phyloP scores from a whole-genome alignment of 305 asterid genomes.

The Vinca major region DNA sequence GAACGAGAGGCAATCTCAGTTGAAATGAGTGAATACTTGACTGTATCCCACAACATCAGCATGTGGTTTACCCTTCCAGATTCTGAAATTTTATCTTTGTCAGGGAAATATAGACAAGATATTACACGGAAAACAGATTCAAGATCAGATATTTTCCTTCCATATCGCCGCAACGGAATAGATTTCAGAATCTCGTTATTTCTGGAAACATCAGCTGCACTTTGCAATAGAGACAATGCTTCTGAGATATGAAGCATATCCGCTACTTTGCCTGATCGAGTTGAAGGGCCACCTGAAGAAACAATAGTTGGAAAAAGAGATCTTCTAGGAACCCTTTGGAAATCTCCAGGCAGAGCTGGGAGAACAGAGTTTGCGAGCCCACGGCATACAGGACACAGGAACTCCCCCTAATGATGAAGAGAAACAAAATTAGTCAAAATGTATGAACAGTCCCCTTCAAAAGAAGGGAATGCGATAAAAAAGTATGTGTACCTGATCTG shows the following conservation, averaged over 20 bases:
- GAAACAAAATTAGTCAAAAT: constrained; percentile 10
- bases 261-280: constrained; percentile 25
- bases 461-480: constrained; percentile 9
- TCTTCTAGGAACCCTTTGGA: constrained; percentile 26
- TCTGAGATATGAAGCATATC: constrained; percentile 39
- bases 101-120: constrained; percentile 62
- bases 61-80: constrained; percentile 60
- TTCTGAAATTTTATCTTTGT: constrained; percentile 54
- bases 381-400: constrained; percentile 97
- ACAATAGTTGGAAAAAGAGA: constrained; percentile 22
- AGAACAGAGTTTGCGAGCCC: constrained; percentile 83
- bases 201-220: constrained; percentile 52
- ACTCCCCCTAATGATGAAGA: constrained; percentile 67
- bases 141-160: constrained; percentile 40
- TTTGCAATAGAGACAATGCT: constrained; percentile 50
- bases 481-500: constrained; percentile 65
- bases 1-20: constrained; percentile 86
- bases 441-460: constrained; percentile 14
- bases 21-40: constrained; percentile 75
- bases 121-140: constrained; percentile 50
- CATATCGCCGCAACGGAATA: constrained; percentile 39
- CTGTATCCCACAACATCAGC: constrained; percentile 73
- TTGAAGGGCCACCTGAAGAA: constrained; percentile 25
- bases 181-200: constrained; percentile 40
- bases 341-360: constrained; percentile 50